Evolutionary conservation across 768 basidiomycete genomes (phyloP).

Genomic region (Agrocybe chaxingu): DNA sequence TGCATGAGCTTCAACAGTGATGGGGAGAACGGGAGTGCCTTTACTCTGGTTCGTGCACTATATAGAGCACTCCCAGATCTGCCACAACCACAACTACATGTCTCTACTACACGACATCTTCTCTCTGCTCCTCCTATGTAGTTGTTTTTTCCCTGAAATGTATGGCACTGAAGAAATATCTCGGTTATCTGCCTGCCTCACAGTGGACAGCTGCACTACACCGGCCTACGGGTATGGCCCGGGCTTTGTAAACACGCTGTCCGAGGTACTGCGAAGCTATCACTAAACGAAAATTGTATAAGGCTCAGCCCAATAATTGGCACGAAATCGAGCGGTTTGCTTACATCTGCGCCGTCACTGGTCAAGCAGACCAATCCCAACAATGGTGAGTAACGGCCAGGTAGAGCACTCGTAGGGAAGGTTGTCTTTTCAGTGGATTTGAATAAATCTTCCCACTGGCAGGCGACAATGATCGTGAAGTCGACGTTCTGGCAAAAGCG

Average conservation of each 20-base stretch:
- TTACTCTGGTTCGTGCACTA: too few relatives aligned
- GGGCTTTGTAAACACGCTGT: conserved; percentile 12
- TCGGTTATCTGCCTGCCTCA: too few relatives aligned
- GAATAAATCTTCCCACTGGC: conserved; percentile 12
- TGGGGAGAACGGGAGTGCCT: too few relatives aligned
- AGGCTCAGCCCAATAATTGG: neutral
- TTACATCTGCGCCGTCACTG: conserved; percentile 4
- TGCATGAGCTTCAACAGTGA: too few relatives aligned
- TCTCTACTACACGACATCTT: too few relatives aligned
- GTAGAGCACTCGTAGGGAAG: conserved; percentile 13
- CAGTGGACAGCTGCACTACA: too few relatives aligned
- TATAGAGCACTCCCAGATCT: too few relatives aligned
- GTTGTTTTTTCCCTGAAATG: too few relatives aligned
- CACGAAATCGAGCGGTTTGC: too few relatives aligned
- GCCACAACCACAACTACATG: too few relatives aligned
- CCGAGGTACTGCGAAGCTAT: conserved; percentile 14
- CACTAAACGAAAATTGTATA: neutral
- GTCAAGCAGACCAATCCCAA: conserved; percentile 10
- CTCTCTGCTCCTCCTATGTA: too few relatives aligned
- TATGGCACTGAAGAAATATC: too few relatives aligned
- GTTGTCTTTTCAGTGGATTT: conserved; percentile 14
- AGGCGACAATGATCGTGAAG: conserved; percentile 15
- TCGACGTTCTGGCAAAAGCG: conserved; percentile 15
- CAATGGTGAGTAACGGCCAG: conserved; percentile 15
- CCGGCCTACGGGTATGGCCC: conserved; percentile 15